These are phyloP conservation scores for Dovyalis caffra DNA, from an alignment of 345 rosid genomes.

Conservation along the genomic window DNA sequence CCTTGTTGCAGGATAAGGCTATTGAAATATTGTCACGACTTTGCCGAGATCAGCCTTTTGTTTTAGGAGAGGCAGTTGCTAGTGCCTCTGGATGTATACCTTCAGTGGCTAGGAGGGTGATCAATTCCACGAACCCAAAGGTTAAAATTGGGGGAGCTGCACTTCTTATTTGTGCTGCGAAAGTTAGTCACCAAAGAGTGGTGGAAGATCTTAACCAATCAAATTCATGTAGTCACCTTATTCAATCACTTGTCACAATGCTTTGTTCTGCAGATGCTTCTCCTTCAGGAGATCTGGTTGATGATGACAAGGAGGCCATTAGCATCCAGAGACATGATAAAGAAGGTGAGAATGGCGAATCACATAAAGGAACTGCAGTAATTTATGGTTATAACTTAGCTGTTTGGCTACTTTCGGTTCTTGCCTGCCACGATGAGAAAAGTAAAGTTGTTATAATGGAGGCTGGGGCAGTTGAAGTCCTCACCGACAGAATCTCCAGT, in stretches of 20 bases:
- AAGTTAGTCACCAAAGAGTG: slow-evolving; percentile 74
- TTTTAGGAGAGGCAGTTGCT: slow-evolving; percentile 72
- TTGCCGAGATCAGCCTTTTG: slow-evolving; percentile 77
- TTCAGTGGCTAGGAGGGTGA: slow-evolving; percentile 73
- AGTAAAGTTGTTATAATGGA: slow-evolving; percentile 80
- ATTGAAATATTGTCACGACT: slow-evolving; percentile 86
- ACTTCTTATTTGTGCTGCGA: slow-evolving; percentile 87
- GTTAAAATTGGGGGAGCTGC: slow-evolving; percentile 97
- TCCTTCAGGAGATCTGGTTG: slow-evolving; percentile 41
- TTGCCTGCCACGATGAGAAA: slow-evolving; percentile 86
- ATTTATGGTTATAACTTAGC: slow-evolving; percentile 78
- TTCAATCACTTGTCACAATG: slow-evolving; percentile 77
- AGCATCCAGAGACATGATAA: slow-evolving; percentile 59
- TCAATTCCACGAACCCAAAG: slow-evolving; percentile 53
- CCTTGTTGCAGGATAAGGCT: slow-evolving; percentile 89
- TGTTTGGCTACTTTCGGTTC: slow-evolving; percentile 84
- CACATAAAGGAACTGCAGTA: slow-evolving; percentile 44
- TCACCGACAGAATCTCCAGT: slow-evolving; percentile 69
- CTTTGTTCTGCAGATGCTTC: slow-evolving; percentile 51
- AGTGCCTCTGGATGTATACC: slow-evolving; percentile 63
- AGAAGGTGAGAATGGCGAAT: slow-evolving; percentile 53
- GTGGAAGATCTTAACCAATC: slow-evolving; percentile 87
- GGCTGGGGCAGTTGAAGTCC: slow-evolving; percentile 86
- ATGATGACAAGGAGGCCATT: slow-evolving; percentile 50
- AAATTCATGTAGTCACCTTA: slow-evolving; percentile 54